Evolutionary conservation across 1,284 basidiomycete genomes (phyloP).

Genomic region (Austroboletus niveus): DNA sequence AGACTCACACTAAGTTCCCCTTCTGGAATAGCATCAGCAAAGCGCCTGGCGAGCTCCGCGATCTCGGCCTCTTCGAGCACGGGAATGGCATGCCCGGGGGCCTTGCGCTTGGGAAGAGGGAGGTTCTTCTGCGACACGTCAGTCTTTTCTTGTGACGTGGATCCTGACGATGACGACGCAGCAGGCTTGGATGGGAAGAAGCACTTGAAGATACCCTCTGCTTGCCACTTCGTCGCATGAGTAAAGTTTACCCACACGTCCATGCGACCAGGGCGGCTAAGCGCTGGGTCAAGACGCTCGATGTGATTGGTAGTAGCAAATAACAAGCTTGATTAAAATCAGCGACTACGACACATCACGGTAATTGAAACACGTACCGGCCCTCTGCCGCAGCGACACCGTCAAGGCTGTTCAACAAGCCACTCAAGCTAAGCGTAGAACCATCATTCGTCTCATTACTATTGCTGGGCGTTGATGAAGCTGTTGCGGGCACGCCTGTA

Average conservation of each 20-base stretch:
- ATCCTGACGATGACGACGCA: slow-evolving; percentile 16
- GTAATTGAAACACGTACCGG: slow-evolving; percentile 51
- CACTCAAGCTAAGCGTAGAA: slow-evolving; percentile 78
- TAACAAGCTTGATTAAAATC: slow-evolving; percentile 50
- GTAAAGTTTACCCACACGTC: slow-evolving; percentile 88
- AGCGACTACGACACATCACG: slow-evolving; percentile 10
- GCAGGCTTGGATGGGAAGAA: slow-evolving; percentile 74
- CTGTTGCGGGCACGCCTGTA: slow-evolving; percentile 62
- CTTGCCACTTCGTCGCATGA: slow-evolving; percentile 83
- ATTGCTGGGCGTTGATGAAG: slow-evolving; percentile 39
- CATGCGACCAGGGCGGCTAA: slow-evolving; percentile 81
- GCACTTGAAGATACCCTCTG: slow-evolving; percentile 86
- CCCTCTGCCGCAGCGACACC: slow-evolving; percentile 85
- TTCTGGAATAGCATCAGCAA: slow-evolving; percentile 75
- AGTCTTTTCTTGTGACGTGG: slow-evolving; percentile 28
- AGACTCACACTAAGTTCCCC: slow-evolving; percentile 74
- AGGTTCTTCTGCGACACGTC: slow-evolving; percentile 64
- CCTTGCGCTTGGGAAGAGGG: slow-evolving; percentile 65
- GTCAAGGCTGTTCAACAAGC: slow-evolving; percentile 80
- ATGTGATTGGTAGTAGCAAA: slow-evolving; percentile 87
- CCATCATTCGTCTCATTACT: slow-evolving; percentile 56
- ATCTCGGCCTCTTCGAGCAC: slow-evolving; percentile 72
- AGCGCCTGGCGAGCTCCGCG: slow-evolving; percentile 69
- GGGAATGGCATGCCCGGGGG: slow-evolving; percentile 56
- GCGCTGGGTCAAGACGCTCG: slow-evolving; percentile 78